Conservation (phyloP, 2,329 filamentous ascomycete genomes). For the Curvularia eragrostidis region DNA sequence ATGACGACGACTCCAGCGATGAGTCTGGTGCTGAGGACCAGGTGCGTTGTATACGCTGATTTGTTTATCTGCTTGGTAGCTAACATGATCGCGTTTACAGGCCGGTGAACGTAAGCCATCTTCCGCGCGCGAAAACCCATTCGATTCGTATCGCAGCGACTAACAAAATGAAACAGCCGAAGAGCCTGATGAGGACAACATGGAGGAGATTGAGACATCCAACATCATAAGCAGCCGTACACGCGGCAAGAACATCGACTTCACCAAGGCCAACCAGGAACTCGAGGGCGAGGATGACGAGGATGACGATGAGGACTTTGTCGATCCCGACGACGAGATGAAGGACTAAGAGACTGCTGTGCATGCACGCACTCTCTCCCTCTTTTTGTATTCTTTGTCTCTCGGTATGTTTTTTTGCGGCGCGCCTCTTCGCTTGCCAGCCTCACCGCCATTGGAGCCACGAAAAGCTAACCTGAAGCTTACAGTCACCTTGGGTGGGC, state of each 20-base stretch:
- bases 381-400: slow-evolving; percentile 15
- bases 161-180: slow-evolving; percentile 56
- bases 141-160: slow-evolving; percentile 12
- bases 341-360: slow-evolving; percentile 56
- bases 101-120: slow-evolving; percentile 46
- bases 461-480: slow-evolving; percentile 3
- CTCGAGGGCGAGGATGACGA: slow-evolving; percentile 77
- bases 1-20: slow-evolving; percentile 71
- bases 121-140: slow-evolving; percentile 10
- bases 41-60: slow-evolving; percentile 51
- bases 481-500: slow-evolving; percentile 28
- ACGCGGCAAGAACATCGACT: slow-evolving; percentile 91
- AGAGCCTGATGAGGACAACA: slow-evolving; percentile 74
- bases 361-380: background rate
- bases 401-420: slow-evolving; percentile 19
- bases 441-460: slow-evolving; percentile 8
- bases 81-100: slow-evolving; percentile 35
- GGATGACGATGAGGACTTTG: slow-evolving; percentile 74
- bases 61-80: slow-evolving; percentile 15
- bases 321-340: slow-evolving; percentile 74
- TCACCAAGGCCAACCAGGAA: slow-evolving; percentile 85
- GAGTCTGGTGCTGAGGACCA: slow-evolving; percentile 69
- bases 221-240: slow-evolving; percentile 90
- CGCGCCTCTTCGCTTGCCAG: background rate
- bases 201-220: slow-evolving; percentile 87